Conservation (phyloP, 768 basidiomycete species). For the Mycena olivaceomarginata region DNA sequence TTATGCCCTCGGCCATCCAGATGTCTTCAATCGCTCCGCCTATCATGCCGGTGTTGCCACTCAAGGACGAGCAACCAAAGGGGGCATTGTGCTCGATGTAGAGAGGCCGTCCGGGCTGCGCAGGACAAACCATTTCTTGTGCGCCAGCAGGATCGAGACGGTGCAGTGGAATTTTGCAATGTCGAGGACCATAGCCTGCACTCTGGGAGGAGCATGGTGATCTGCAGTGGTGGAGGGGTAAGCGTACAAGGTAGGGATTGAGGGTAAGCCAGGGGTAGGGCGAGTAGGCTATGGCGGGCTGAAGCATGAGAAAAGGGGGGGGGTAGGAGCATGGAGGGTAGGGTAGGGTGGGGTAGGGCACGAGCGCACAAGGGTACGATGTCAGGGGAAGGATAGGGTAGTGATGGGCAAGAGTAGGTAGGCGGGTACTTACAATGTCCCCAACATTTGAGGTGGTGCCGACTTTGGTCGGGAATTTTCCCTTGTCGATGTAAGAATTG, state of each 20-base stretch:
- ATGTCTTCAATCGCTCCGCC: background rate
- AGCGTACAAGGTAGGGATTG: too few species aligned
- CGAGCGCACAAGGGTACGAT: background rate
- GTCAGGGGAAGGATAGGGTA: background rate
- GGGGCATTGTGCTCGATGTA: background rate
- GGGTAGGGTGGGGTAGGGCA: too few species aligned
- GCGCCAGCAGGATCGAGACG: background rate
- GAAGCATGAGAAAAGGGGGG: too few species aligned
- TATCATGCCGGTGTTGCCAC: background rate
- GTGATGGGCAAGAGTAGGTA: background rate
- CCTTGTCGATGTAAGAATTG: too few species aligned
- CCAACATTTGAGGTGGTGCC: conserved; percentile 36
- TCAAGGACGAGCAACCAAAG: background rate
- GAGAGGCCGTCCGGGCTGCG: background rate
- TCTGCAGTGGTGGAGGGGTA: background rate
- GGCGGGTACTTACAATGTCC: conserved; percentile 35
- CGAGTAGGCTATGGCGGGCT: too few species aligned
- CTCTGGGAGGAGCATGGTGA: background rate
- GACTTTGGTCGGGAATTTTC: conserved; percentile 8
- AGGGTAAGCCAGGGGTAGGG: too few species aligned
- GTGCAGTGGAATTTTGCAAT: background rate
- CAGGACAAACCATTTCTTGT: background rate
- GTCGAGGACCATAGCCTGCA: background rate
- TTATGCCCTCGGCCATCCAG: background rate
- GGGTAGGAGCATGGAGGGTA: too few species aligned